Percentiles rank a stretch among this genome's conserved stretches.
These are phyloP conservation scores for bread wheat (Triticum aestivum) DNA, from an alignment of 176 grass and related monocot species.

Conservation along the genomic window IWGSC_CS_RefSeq_v2.1 NC_057810.1:632732423-632732922, in stretches of 20 bases:
- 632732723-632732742: conserved; percentile 14
- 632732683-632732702: background rate
- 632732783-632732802: background rate
- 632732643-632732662: background rate
- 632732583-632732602: too few species aligned
- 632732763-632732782: background rate
- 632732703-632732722: conserved; percentile 19
- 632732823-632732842: conserved; percentile 2
- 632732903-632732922: conserved; percentile 82
- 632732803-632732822: background rate
- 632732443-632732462: too few species aligned
- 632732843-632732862: conserved; percentile 55
- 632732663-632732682: conserved; percentile 5
- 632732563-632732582: too few species aligned
- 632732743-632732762: conserved; percentile 5
- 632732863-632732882: conserved; percentile 96
- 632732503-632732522: too few species aligned
- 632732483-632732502: too few species aligned
- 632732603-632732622: too few species aligned
- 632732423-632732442: too few species aligned
- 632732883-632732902: conserved; percentile 70
- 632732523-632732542: too few species aligned
- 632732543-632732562: too few species aligned
- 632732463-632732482: too few species aligned
- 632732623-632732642: background rate